Evolutionary conservation across 495 filamentous ascomycete species (phyloP).

Genomic region (Talaromyces trachyspermus): DNA sequence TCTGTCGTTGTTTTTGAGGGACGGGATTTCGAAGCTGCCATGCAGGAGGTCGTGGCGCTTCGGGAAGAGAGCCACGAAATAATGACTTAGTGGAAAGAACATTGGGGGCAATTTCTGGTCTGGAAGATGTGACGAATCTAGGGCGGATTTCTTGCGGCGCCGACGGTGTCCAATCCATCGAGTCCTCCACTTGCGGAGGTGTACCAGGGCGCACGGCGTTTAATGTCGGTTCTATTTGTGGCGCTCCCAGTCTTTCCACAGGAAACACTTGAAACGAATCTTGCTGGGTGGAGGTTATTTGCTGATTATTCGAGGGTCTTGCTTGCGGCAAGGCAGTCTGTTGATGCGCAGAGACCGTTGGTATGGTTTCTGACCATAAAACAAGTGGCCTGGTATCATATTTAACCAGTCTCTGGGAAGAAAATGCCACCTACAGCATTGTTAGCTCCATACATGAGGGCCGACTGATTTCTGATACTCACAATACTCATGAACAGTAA

Average conservation of each 20-base stretch:
- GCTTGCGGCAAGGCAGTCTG: constrained; percentile 10
- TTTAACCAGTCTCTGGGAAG: constrained; percentile 44
- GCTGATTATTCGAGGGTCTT: constrained; percentile 13
- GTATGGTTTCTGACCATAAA: constrained; percentile 37
- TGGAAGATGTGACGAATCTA: constrained; percentile 37
- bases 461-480: constrained; percentile 21
- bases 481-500: constrained; percentile 38
- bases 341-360: constrained; percentile 26
- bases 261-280: constrained; percentile 28
- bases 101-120: constrained; percentile 22
- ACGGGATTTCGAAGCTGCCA: constrained; percentile 56
- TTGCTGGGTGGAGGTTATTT: not conserved
- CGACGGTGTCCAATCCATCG: constrained; percentile 82
- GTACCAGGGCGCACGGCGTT: constrained; percentile 27
- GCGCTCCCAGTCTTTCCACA: constrained; percentile 30
- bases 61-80: constrained; percentile 57
- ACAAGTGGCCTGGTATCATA: constrained; percentile 51
- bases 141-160: constrained; percentile 38
- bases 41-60: constrained; percentile 56
- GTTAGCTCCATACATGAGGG: constrained; percentile 10
- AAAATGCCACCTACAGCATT: constrained; percentile 23
- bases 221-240: constrained; percentile 16
- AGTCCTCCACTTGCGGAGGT: constrained; percentile 35
- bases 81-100: constrained; percentile 38
- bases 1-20: constrained; percentile 24